Conservation (phyloP, 2,329 filamentous ascomycete genomes). For the Arthrobotrys iridis region DNA sequence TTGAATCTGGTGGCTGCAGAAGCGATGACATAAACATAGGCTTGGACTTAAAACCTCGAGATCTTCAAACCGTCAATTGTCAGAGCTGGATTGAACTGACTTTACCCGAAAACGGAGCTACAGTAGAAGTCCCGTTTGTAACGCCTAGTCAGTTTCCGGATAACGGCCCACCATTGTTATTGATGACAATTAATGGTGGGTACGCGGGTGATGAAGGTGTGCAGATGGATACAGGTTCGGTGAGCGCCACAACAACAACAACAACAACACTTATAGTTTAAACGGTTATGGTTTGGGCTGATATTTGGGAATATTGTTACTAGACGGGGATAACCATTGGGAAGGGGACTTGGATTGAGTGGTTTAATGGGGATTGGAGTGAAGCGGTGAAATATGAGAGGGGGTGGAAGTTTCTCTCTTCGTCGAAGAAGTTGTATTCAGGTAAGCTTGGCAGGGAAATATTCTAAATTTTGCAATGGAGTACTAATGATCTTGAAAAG, state of each 20-base stretch:
- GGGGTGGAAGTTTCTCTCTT: conserved; percentile 44
- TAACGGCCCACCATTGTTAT: conserved; percentile 13
- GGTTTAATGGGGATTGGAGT: conserved; percentile 33
- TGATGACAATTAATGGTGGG: conserved; percentile 47
- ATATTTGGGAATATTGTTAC: background rate
- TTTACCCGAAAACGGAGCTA: conserved; percentile 9
- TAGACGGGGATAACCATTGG: conserved; percentile 47
- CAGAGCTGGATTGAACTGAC: conserved; percentile 26
- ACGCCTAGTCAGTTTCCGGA: conserved; percentile 28
- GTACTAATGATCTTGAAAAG: background rate
- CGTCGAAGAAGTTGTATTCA: conserved; percentile 34
- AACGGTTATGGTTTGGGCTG: background rate
- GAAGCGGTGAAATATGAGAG: conserved; percentile 7
- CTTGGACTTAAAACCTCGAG: background rate
- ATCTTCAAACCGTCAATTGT: background rate
- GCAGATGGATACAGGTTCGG: conserved; percentile 49
- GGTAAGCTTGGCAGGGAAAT: conserved; percentile 12
- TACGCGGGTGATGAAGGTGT: conserved; percentile 22
- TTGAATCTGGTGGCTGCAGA: background rate
- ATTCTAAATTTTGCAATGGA: background rate
- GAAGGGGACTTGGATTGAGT: conserved; percentile 32
- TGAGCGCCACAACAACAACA: conserved; percentile 8
- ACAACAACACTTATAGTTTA: conserved; percentile 24
- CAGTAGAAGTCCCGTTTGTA: conserved; percentile 28
- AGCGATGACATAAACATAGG: background rate